Evolutionary conservation across 495 filamentous ascomycete genomes (phyloP).

Genomic region (Annulohypoxylon bovei): DNA sequence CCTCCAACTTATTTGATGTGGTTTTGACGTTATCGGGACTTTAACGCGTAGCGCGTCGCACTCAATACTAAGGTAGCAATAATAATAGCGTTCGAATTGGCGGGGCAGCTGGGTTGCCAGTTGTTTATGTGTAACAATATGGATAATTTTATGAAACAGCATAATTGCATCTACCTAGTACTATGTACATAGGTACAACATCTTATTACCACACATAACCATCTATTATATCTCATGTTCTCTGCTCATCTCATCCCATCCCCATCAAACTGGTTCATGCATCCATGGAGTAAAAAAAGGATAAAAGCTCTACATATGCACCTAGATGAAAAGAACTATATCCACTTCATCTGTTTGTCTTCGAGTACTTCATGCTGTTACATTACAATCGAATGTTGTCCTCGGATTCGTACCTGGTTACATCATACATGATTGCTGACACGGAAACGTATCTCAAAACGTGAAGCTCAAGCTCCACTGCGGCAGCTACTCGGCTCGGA

Average conservation of each 20-base stretch:
- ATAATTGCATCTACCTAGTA: neutral
- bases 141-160: conserved; percentile 8
- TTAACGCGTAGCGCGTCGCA: conserved; percentile 39
- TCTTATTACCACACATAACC: too few species aligned
- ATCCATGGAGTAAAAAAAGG: too few species aligned
- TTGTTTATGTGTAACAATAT: neutral
- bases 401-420: too few species aligned
- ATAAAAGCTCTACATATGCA: too few species aligned
- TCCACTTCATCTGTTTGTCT: neutral
- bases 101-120: conserved; percentile 6
- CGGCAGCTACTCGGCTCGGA: conserved; percentile 14
- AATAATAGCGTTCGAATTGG: conserved; percentile 3
- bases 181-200: neutral
- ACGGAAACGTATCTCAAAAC: neutral
- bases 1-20: neutral
- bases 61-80: neutral
- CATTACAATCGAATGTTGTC: too few species aligned
- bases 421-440: neutral
- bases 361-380: neutral
- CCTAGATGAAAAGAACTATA: too few species aligned
- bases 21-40: conserved; percentile 12
- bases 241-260: too few species aligned
- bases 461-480: conserved; percentile 8
- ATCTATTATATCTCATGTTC: too few species aligned
- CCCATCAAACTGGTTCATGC: too few species aligned